A percentile compares a stretch with the other conserved stretches of the same genome.
Conservation (phyloP, 768 basidiomycete species). For the Termitomyces sp. region DNA sequence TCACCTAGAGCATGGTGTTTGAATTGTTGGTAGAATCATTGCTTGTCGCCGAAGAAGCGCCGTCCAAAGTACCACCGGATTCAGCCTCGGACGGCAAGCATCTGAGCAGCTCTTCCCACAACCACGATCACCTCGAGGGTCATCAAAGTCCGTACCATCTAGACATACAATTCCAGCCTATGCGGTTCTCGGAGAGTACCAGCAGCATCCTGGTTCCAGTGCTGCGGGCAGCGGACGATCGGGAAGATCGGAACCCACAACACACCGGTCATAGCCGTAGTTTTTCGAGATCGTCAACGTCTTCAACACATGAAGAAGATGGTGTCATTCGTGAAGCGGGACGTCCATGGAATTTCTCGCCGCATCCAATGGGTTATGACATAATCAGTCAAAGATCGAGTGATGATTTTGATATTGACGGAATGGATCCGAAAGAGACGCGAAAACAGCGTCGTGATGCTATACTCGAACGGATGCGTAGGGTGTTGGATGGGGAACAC, state of each 20-base stretch:
- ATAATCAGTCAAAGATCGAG: neutral
- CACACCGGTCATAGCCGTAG: neutral
- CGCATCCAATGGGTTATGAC: neutral
- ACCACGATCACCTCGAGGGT: neutral
- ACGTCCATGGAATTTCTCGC: neutral
- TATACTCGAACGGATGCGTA: slow-evolving; percentile 8
- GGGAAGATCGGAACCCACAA: neutral
- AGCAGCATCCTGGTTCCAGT: neutral
- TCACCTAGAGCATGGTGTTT: neutral
- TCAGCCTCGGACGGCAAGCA: neutral
- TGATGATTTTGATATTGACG: neutral
- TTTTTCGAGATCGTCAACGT: neutral
- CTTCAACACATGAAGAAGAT: neutral
- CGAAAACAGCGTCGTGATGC: slow-evolving; percentile 6
- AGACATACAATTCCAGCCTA: neutral
- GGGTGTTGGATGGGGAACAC: slow-evolving; percentile 6
- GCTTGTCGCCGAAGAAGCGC: neutral
- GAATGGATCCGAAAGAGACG: neutral
- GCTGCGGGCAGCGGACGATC: neutral
- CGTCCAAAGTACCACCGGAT: neutral
- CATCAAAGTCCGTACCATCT: neutral
- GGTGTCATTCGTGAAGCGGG: neutral
- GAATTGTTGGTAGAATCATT: neutral
- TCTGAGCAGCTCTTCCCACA: neutral
- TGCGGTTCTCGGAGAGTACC: neutral